phyloP scores from a whole-genome alignment of 306 rosid genomes.

The Prunus mongolica region DNA sequence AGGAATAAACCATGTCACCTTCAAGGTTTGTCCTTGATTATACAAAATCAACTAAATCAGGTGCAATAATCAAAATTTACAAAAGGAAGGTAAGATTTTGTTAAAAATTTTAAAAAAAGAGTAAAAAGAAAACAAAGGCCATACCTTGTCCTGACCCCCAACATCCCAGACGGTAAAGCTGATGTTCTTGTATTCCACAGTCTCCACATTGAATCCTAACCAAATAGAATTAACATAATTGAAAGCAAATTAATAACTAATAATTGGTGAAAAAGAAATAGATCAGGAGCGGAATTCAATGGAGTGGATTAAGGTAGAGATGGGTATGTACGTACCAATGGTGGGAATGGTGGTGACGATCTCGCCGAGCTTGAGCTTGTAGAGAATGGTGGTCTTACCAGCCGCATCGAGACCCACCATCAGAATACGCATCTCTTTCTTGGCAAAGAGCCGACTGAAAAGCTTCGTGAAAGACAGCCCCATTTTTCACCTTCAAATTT shows the following conservation, averaged over 20 bases:
- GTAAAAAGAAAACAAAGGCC: not conserved
- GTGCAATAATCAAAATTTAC: not conserved
- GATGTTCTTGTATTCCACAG: slow-evolving; percentile 92
- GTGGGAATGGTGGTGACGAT: slow-evolving; percentile 95
- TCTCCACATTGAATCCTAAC: slow-evolving; percentile 89
- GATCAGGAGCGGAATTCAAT: not conserved
- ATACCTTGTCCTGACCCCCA: slow-evolving; percentile 95
- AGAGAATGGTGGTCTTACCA: slow-evolving; percentile 91
- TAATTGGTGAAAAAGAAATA: not conserved
- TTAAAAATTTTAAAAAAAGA: too few relatives aligned
- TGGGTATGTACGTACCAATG: slow-evolving; percentile 43
- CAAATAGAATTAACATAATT: not conserved
- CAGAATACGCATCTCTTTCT: slow-evolving; percentile 92
- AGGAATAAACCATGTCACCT: not conserved
- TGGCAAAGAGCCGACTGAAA: slow-evolving; percentile 83
- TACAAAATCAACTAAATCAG: not conserved
- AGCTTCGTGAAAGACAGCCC: slow-evolving; percentile 91
- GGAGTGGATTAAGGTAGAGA: not conserved
- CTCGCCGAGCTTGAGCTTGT: slow-evolving; percentile 91
- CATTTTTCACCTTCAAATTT: slow-evolving; percentile 45
- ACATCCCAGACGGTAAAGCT: slow-evolving; percentile 99
- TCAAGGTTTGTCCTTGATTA: not conserved
- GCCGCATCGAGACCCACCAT: slow-evolving; percentile 98
- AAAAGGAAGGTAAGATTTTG: not conserved
- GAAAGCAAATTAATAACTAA: not conserved